Evolutionary conservation across 2,329 filamentous ascomycete species (phyloP), one percentile per base, ranked within the genome.

Genomic region (Botrytis hyacinthi): DNA sequence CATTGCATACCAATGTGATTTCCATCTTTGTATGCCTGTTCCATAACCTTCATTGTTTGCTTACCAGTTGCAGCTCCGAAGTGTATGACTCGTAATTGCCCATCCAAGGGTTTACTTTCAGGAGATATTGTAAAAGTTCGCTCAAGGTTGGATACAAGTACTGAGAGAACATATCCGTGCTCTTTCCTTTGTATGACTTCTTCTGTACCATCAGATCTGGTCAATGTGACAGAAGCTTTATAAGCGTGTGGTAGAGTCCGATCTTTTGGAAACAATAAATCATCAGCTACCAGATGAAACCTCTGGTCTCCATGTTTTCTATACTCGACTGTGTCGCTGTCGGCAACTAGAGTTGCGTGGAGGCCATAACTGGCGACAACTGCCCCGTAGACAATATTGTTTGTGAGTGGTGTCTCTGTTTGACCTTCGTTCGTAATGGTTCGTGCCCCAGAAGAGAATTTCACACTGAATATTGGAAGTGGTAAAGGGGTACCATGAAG

Each of bases 311-410:
- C 95, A 79, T 92, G 91, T 77, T 89, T 88, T 75, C 95, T 91
- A 82, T 95, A 95, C 76, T 90, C 91, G 0, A 88, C 85, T 0
- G 95, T 97, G 82, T 98, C 95, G 82, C 93, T 96, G 83, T 98
- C 94, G 78, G 93, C 94, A 35, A 98, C 94, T 5, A 98, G 87
- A 60, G 91, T 90, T 44, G 95, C 93, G 80, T 98, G 95, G 79
- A 98, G 90, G 32, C 93, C 95, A 87, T 97, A 97, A 81, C 92
- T 96, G 62, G 91, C 91, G 2, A 98, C 95, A 35, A 98, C 93
- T 37, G 92, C 92, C 40, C 94, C 95, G 78, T 92, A 88, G 37
- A 92, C 84, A 71, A 73, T 68, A 62, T 78, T 75, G 10, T 78
- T 76, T 2, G 68, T 63, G 10, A 81, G 73, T 1, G 77, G 76